Conservation (phyloP, 371 early-diverging fungal genomes). For the Apophysomyces trapeziformis region DNA sequence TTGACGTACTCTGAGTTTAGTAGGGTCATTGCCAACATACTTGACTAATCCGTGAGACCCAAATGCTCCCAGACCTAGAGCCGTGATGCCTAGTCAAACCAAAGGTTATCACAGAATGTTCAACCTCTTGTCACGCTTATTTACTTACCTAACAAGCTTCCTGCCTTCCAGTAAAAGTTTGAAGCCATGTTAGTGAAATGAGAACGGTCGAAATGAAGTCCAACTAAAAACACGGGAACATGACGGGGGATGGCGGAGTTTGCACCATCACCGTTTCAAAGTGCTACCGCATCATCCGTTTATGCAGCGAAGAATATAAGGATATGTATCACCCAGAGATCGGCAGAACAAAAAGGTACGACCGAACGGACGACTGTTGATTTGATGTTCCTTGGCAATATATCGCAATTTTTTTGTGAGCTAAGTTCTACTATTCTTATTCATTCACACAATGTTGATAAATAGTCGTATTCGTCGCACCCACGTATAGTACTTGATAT, state of each 20-base stretch:
- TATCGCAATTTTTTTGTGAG: too few species aligned
- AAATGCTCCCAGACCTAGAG: constrained; percentile 74
- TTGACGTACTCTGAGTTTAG: constrained; percentile 49
- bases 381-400: too few species aligned
- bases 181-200: constrained; percentile 36
- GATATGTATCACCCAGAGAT: too few species aligned
- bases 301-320: too few species aligned
- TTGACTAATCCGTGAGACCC: constrained; percentile 80
- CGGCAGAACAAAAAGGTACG: too few species aligned
- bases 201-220: neutral
- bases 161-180: constrained; percentile 59
- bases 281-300: too few species aligned
- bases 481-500: too few species aligned
- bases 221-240: neutral
- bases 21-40: constrained; percentile 60
- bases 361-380: too few species aligned
- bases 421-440: too few species aligned
- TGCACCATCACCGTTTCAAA: neutral
- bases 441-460: too few species aligned
- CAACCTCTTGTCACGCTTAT: neutral
- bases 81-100: constrained; percentile 63
- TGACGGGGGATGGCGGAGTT: neutral
- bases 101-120: neutral
- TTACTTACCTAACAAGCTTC: constrained; percentile 49
- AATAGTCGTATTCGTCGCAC: too few species aligned